These are phyloP conservation scores for Eucalyptus curtisii DNA, from an alignment of 345 rosid genomes.

Conservation along the genomic window DNA sequence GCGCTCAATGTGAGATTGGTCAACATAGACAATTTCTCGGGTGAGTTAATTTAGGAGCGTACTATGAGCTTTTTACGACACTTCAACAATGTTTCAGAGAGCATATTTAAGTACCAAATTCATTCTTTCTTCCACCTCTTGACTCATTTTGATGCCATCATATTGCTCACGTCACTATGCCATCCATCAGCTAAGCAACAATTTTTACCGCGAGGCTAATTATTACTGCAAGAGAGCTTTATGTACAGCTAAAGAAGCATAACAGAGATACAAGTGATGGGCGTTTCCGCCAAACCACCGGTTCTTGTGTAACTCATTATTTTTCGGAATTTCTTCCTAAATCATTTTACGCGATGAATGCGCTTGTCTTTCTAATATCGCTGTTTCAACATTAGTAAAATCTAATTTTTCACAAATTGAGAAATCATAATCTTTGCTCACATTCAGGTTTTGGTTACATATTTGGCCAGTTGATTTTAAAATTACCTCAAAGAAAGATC, in stretches of 20 bases:
- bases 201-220: rapidly evolving
- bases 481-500: neutral
- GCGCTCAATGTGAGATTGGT: too few species aligned
- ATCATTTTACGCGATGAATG: neutral
- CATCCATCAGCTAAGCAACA: neutral
- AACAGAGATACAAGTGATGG: rapidly evolving
- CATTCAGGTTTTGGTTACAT: neutral
- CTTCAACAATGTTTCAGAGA: too few species aligned
- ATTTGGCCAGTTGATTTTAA: neutral
- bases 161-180: neutral
- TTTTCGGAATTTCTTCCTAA: neutral
- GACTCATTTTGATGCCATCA: neutral
- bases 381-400: neutral
- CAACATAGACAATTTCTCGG: too few species aligned
- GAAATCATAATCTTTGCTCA: neutral
- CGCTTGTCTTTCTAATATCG: neutral
- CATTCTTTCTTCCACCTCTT: neutral
- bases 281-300: rapidly evolving
- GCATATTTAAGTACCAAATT: neutral
- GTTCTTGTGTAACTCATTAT: neutral
- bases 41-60: neutral
- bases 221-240: neutral
- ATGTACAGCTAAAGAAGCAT: neutral
- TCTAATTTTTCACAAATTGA: neutral
- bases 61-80: too few species aligned